Base-by-base conservation (phyloP, 768 basidiomycete species). In the Crucibulum laeve region DNA sequence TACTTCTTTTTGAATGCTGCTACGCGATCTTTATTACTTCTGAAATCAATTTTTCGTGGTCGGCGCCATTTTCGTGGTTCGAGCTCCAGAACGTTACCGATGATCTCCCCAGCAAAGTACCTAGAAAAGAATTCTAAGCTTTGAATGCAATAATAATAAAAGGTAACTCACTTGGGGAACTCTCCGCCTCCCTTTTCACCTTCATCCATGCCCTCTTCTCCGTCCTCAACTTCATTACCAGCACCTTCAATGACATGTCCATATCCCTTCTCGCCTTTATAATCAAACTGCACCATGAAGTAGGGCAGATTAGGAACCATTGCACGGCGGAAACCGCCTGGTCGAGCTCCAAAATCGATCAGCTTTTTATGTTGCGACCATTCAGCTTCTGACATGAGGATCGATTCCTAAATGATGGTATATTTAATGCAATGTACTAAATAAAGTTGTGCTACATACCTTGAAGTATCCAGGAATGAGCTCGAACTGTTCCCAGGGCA, bases 351-450 rank as follows among this genome's bases (percentile, higher is more conserved):
- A 60, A 99, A 99, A 63, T 95, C 91, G 52, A 99, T 97, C 40
- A 97, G 68, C 58, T 97, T 97, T 61, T 91, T 93, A 68, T 99
- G 94, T 55, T 96, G 92, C 4, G 94, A 93, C 96, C 96, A 99
- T 67, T 98, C 96, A 4, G 85, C 76, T 60, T 97, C 96, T 2
- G 92, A 94, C 32, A 86, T 76, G 14, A 94, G 64, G 50, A 99
- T 95, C 0, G 91, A 92, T 81, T 98, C 95, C 87, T 91, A 45
- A 8, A 25, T 34, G 11, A 25, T 10, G 36, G 19, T 46, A 18
- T 40, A 13, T 28, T 6, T 14, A 32, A 39, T 13, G 8, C 3
- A 14, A 17, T 25, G 25, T 25, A 32, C 36, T 10, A 40, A 36
- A 34, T 26, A 45, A 10, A 10, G 30, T n/a, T 17, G 6, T 34